Evolutionary conservation across 805 yeast species (phyloP), one percentile per base, ranked within the genome.

Genomic region (Hanseniaspora lachancei): DNA sequence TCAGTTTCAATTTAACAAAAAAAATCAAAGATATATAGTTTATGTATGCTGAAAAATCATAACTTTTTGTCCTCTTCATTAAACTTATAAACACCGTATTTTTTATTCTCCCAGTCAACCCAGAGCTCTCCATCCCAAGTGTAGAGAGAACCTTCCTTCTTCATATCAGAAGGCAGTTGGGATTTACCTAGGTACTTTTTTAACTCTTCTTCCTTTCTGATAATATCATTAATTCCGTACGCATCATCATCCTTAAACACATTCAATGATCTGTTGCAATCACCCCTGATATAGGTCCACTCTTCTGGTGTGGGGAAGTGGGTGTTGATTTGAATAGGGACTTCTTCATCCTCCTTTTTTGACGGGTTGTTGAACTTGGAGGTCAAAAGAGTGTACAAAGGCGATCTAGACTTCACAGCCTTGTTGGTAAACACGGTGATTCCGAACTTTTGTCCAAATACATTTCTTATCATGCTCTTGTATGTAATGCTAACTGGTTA

Each of bases 21-120:
- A 16, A 21, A 12, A 13, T 2, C 16, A 20, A n/a, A n/a, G 32
- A 20, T 27, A 40, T 29, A 40, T 32, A 18, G 4, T 35, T 35
- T 23, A 48, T 48, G 24, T 48, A 48, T 34, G 18, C 12, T 39
- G 8, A 5, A n/a, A 44, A 13, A 29, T 24, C 47, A 47, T 20
- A 54, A 41, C n/a, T 5, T 18, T 21, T 47, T 41, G 29, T 49
- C 57, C 18, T 47, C 42, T 3, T 34, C 13, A 2, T 20, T 44
- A 44, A 38, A 42, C 27, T 38, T 49, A 39, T 62, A 60, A 38
- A 61, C 63, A 0, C 71, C 71, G 54, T 65, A 53, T 18, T 48
- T 57, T 50, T 61, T 60, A 36, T 61, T 61, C 58, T 68, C 71
- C 71, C 71, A 68, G 50, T 68, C 71, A 8, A 68, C 66, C 70